A percentile compares a stretch with the other conserved stretches of the same genome.
Evolutionary conservation across 257 asterid species (phyloP).

Genomic region (Sherardia arvensis): DNA sequence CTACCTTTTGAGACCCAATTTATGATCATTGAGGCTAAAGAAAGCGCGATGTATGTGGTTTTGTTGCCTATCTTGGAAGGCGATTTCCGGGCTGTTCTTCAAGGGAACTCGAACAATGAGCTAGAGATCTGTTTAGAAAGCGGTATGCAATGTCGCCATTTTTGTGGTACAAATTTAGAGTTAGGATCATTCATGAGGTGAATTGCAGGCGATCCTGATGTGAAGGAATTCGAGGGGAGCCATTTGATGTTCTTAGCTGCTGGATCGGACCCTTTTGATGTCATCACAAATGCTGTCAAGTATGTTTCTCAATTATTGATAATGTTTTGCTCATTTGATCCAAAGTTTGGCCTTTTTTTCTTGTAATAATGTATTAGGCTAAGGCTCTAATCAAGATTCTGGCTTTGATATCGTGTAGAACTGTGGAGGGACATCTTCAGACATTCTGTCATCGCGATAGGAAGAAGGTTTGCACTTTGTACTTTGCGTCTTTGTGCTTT

Average conservation of each 20-base stretch:
- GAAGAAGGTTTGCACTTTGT: conserved; percentile 50
- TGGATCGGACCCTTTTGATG: conserved; percentile 91
- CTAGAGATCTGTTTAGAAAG: conserved; percentile 87
- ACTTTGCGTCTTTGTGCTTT: neutral
- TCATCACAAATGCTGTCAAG: conserved; percentile 84
- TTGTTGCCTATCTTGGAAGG: conserved; percentile 90
- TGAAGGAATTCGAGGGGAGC: conserved; percentile 80
- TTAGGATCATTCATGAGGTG: conserved; percentile 1
- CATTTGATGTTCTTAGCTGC: conserved; percentile 76
- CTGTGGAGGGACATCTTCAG: conserved; percentile 74
- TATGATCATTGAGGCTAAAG: conserved; percentile 63
- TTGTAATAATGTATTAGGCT: neutral
- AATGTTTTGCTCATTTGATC: too few species aligned
- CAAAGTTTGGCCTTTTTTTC: neutral
- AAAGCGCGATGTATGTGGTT: conserved; percentile 40
- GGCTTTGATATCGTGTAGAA: conserved; percentile 26
- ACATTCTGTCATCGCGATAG: conserved; percentile 82
- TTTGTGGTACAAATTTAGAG: neutral
- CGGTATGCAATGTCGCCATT: conserved; percentile 33
- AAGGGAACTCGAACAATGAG: conserved; percentile 69
- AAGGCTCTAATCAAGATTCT: neutral
- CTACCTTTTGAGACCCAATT: conserved; percentile 87
- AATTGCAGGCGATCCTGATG: conserved; percentile 76
- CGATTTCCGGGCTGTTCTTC: conserved; percentile 86
- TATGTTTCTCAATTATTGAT: conserved; percentile 26